Evolutionary conservation across 179 eudicot genomes (phyloP).

Genomic region (Gypsophila paniculata): DNA sequence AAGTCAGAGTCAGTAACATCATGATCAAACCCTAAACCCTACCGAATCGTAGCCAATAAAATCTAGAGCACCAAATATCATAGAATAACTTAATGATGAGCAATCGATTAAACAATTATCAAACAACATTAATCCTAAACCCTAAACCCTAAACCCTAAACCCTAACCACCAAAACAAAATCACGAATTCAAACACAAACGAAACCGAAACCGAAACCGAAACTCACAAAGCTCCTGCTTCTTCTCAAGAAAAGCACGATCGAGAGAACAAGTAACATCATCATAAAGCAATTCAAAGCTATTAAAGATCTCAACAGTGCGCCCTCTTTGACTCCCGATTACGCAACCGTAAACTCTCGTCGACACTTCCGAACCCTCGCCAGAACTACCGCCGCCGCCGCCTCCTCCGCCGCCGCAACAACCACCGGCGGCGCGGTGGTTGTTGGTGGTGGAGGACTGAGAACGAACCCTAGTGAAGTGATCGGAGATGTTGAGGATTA

Average conservation of each 20-base stretch:
- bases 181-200: too few relatives aligned
- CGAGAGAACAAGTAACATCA: conserved; percentile 50
- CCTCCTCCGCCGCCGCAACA: conserved; percentile 23
- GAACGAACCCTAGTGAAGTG: conserved; percentile 80
- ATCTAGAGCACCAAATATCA: too few relatives aligned
- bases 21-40: too few relatives aligned
- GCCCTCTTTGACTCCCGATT: conserved; percentile 83
- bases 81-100: too few relatives aligned
- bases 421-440: conserved; percentile 31
- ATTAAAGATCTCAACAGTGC: conserved; percentile 95
- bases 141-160: too few relatives aligned
- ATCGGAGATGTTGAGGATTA: conserved; percentile 89
- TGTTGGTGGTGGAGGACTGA: too few relatives aligned
- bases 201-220: background rate
- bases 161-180: background rate
- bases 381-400: background rate
- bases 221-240: conserved; percentile 91
- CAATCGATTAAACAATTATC: too few relatives aligned
- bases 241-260: conserved; percentile 73
- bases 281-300: conserved; percentile 86
- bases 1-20: too few relatives aligned
- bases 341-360: conserved; percentile 88
- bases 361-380: background rate
- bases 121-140: too few relatives aligned
- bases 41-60: too few relatives aligned